phyloP scores from a whole-genome alignment of 805 yeast genomes.

The Pichia insulana region DNA sequence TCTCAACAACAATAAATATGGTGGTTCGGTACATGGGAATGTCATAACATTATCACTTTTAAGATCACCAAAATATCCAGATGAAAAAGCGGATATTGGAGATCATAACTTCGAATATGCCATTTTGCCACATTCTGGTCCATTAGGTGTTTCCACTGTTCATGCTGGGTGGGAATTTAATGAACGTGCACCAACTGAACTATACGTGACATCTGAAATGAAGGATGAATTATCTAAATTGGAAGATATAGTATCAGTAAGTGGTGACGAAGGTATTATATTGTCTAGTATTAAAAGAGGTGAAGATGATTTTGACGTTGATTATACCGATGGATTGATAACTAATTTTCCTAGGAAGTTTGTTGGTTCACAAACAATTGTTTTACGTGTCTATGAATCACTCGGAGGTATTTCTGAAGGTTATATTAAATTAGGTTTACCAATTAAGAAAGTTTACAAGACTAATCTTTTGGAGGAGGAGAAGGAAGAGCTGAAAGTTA shows the following conservation, averaged over 20 bases:
- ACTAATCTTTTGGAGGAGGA: constrained; percentile 55
- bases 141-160: constrained; percentile 55
- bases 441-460: constrained; percentile 39
- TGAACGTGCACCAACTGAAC: constrained; percentile 30
- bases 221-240: constrained; percentile 1
- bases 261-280: constrained; percentile 53
- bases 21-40: constrained; percentile 91
- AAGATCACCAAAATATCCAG: constrained; percentile 92
- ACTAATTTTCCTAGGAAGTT: constrained; percentile 34
- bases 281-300: constrained; percentile 78
- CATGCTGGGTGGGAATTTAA: constrained; percentile 75
- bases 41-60: constrained; percentile 76
- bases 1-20: constrained; percentile 80
- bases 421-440: constrained; percentile 33
- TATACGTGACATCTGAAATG: constrained; percentile 9
- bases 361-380: constrained; percentile 40
- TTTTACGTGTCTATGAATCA: constrained; percentile 77
- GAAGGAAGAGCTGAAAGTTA: constrained; percentile 30
- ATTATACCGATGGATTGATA: constrained; percentile 30
- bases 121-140: constrained; percentile 71
- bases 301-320: constrained; percentile 65
- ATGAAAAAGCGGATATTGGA: constrained; percentile 92
- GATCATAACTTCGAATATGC: constrained; percentile 76
- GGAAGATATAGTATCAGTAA: constrained; percentile 20
- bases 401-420: constrained; percentile 72